Evolutionary conservation across 106 monocot genomes (phyloP).

Genomic region (Triglochin maritima): DNA sequence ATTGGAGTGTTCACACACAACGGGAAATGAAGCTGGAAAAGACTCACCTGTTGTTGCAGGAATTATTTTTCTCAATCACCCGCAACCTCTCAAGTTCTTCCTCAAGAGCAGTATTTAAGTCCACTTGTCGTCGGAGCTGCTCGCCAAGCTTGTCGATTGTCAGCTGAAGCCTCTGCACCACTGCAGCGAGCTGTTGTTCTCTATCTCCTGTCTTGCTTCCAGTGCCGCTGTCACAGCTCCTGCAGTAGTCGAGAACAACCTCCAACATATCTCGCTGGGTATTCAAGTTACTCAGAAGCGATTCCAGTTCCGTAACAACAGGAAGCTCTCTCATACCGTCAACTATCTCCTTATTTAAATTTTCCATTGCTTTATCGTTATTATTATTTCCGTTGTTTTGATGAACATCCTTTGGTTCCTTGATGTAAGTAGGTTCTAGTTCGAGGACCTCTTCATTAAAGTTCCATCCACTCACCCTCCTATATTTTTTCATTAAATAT

Average conservation of each 20-base stretch:
- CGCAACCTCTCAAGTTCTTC: constrained; percentile 18
- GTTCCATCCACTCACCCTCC: constrained; percentile 57
- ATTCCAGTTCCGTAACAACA: constrained; percentile 36
- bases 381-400: no score
- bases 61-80: no score
- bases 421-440: constrained; percentile 32
- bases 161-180: constrained; percentile 37
- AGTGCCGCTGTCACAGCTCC: no score
- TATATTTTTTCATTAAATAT: not conserved
- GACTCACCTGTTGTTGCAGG: no score
- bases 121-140: constrained; percentile 38
- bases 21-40: no score
- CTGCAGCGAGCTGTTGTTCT: constrained; percentile 26
- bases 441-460: constrained; percentile 44
- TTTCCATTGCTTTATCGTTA: no score
- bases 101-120: constrained; percentile 35
- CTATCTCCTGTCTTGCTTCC: no score
- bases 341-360: no score
- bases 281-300: constrained; percentile 44
- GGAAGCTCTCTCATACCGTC: no score
- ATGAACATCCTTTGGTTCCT: not conserved
- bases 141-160: constrained; percentile 39
- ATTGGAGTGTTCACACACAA: no score
- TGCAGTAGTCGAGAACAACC: constrained; percentile 31
- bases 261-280: constrained; percentile 50